A percentile compares a stretch with the other conserved stretches of the same genome.
Evolutionary conservation across 1,284 basidiomycete species (phyloP).

Genomic region (Sporisorium iseilematis-ciliati): DNA sequence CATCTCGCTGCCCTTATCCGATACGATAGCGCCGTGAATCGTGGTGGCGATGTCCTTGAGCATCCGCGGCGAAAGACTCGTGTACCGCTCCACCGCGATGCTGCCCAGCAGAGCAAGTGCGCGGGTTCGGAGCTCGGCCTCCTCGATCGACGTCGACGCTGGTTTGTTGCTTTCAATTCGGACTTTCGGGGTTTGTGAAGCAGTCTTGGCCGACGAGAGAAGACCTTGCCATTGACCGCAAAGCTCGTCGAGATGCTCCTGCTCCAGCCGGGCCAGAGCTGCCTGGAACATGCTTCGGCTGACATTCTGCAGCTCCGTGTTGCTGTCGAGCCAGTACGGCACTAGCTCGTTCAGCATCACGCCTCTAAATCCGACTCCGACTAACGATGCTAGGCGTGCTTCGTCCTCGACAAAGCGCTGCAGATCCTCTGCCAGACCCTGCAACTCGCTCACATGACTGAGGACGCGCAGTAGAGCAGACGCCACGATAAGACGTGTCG

Average conservation of each 20-base stretch:
- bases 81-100: slow-evolving; percentile 84
- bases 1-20: slow-evolving; percentile 35
- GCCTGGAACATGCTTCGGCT: slow-evolving; percentile 33
- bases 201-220: slow-evolving; percentile 11
- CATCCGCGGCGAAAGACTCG: slow-evolving; percentile 79
- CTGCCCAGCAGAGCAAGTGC: slow-evolving; percentile 70
- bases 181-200: not conserved
- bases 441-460: slow-evolving; percentile 28
- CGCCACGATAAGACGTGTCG: slow-evolving; percentile 26
- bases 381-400: slow-evolving; percentile 13
- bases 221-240: slow-evolving; percentile 66
- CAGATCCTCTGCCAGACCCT: slow-evolving; percentile 20
- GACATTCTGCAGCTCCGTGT: slow-evolving; percentile 48
- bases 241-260: slow-evolving; percentile 40
- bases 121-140: slow-evolving; percentile 19
- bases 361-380: slow-evolving; percentile 31
- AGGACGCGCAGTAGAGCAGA: slow-evolving; percentile 39
- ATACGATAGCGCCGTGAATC: slow-evolving; percentile 72
- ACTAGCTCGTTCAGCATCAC: slow-evolving; percentile 81
- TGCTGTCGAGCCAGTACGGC: slow-evolving; percentile 69
- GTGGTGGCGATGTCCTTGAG: slow-evolving; percentile 87
- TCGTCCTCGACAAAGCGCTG: slow-evolving; percentile 30
- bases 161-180: slow-evolving; percentile 15
- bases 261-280: slow-evolving; percentile 19
- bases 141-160: not conserved